Base-by-base conservation (phyloP, 768 basidiomycete genomes). In the Termitomyces sp. region DNA sequence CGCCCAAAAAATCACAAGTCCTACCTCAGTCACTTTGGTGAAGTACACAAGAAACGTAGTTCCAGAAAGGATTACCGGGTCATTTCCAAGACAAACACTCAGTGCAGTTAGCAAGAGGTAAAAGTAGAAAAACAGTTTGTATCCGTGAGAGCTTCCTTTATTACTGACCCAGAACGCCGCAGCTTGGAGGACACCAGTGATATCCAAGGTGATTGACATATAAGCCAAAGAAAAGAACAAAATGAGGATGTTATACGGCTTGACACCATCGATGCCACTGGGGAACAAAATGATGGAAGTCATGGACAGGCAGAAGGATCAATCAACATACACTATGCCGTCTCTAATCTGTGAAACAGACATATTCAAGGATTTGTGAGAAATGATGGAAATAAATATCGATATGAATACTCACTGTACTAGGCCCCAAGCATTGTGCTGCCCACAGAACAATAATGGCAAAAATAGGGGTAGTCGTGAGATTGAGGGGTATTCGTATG, bases 201-300 rank as follows among this genome's bases (percentile, higher is more conserved):
- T 81, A 65, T 98, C 96, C 43, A 98, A 79, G 0, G 94, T 92
- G 35, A 97, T 88, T 5, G 94, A 86, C 78, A 97, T 88, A 72
- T 98, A 98, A 0, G 94, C 93, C 50, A 97, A 77, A 3, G 90
- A 92, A 64, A 93, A 85, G 73, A 98, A 98, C 1, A 98, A 74
- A 26, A 92, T 91, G 69, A 98, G 83, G 62, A 98, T 94, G 68
- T 97, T 92, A 66, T 94, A 91, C 0, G 95, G 95, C 62, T 89
- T 83, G 26, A 98, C 81, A 3, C 88, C 88, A 58, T 87, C 86
- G 65, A 66, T 68, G 5, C 62, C 65, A 41, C 62, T 69, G 33
- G 16, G 35, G 36, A 22, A 36, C 33, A 22, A 22, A 36, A 16
- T 35, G 22, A 14, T 35, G 33, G 8, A 44, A 28, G 24, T 3